Percentiles rank a stretch among this genome's conserved stretches.
Evolutionary conservation across 2,329 filamentous ascomycete genomes (phyloP).

Genomic region (Fusarium hostae): DNA sequence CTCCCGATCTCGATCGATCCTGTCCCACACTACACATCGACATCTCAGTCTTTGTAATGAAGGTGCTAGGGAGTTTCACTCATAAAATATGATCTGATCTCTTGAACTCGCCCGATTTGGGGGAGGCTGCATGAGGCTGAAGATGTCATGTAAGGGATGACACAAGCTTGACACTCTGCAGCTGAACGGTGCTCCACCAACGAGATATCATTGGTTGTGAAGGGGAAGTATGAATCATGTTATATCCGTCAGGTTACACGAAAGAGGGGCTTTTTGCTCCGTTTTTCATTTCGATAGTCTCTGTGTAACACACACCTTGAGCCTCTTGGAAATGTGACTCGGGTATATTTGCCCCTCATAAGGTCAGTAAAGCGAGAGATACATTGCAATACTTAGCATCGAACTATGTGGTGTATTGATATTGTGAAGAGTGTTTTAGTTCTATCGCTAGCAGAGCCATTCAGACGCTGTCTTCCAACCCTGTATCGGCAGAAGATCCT

Average conservation of each 20-base stretch:
- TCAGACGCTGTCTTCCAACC: background rate
- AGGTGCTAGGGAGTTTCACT: background rate
- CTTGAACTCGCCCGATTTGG: background rate
- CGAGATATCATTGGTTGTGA: background rate
- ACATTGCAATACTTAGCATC: fast-evolving
- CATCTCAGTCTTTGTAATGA: background rate
- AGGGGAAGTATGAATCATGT: background rate
- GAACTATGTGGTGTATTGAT: no score
- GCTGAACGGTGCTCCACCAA: background rate
- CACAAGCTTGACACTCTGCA: background rate
- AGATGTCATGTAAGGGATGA: background rate
- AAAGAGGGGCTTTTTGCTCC: background rate
- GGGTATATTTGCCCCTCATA: no score
- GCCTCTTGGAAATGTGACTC: background rate
- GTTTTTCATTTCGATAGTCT: background rate
- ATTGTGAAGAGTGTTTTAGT: fast-evolving
- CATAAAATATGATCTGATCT: background rate
- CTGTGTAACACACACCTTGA: background rate
- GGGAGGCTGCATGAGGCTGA: background rate
- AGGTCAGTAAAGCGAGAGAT: background rate
- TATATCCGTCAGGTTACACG: constrained; percentile 4
- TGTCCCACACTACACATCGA: background rate
- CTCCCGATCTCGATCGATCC: background rate
- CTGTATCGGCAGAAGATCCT: background rate
- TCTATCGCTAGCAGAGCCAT: background rate